These are phyloP conservation scores for Lentinula sp. DNA, from an alignment of 768 basidiomycete species.

Conservation along the genomic window DNA sequence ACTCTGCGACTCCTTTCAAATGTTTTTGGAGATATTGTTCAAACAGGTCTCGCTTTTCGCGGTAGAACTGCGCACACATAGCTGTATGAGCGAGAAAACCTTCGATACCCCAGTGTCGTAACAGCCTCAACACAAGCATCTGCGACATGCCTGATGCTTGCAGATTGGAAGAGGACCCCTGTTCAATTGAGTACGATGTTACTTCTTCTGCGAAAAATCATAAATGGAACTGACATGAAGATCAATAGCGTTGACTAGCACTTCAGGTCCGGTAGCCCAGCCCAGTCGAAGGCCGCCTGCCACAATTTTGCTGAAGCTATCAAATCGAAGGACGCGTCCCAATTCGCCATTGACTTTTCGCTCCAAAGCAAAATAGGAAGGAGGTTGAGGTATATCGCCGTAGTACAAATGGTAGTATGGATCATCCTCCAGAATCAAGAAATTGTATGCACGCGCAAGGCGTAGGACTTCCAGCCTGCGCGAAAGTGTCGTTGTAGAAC, in stretches of 20 bases:
- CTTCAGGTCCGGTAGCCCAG: constrained; percentile 71
- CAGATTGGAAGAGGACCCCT: constrained; percentile 48
- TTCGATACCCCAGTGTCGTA: constrained; percentile 68
- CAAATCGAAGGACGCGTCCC: constrained; percentile 82
- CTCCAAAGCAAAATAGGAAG: constrained; percentile 82
- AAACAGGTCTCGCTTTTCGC: constrained; percentile 67
- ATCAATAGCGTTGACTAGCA: constrained; percentile 64
- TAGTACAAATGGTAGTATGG: constrained; percentile 78
- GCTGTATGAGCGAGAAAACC: constrained; percentile 67
- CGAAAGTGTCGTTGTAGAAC: constrained; percentile 64
- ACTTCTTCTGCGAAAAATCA: background rate
- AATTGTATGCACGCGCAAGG: constrained; percentile 64
- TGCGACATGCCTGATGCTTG: constrained; percentile 62
- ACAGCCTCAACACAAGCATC: constrained; percentile 48
- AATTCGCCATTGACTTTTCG: constrained; percentile 38
- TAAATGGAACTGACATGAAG: constrained; percentile 42
- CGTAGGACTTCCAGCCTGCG: constrained; percentile 66
- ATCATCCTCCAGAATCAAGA: constrained; percentile 86
- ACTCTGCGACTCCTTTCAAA: constrained; percentile 69
- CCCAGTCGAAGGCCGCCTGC: constrained; percentile 78
- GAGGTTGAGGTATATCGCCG: constrained; percentile 51
- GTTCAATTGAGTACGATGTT: constrained; percentile 36
- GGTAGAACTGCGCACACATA: constrained; percentile 65
- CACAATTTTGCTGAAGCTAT: constrained; percentile 82
- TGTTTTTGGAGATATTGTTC: constrained; percentile 68